phyloP scores from a whole-genome alignment of 2,329 filamentous ascomycete genomes.

The Verruconis gallopava region DNA sequence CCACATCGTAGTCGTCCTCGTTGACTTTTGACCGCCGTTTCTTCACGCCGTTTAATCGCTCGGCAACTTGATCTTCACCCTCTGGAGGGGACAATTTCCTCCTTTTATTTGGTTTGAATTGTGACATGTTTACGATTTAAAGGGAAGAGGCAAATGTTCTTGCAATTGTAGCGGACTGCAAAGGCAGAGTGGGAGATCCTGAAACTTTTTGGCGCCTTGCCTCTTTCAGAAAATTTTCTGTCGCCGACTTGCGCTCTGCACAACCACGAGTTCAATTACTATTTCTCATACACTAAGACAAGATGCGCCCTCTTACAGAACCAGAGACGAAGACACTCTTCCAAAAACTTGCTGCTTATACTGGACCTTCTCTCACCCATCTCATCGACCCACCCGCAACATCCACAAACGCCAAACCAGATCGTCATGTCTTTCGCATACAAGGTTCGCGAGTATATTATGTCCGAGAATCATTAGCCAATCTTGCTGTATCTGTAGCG shows the following conservation, averaged over 20 bases:
- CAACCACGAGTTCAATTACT: constrained; percentile 12
- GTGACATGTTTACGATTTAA: constrained; percentile 22
- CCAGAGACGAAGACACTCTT: constrained; percentile 70
- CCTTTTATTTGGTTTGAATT: constrained; percentile 23
- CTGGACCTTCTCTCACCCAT: constrained; percentile 71
- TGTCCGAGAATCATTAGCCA: constrained; percentile 76
- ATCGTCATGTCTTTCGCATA: too few species aligned
- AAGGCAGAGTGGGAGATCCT: background rate
- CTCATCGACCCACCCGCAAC: constrained; percentile 34
- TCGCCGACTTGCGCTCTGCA: background rate
- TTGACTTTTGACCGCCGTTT: background rate
- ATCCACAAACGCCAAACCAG: too few species aligned
- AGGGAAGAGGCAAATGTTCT: too few species aligned
- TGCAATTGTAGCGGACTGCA: background rate
- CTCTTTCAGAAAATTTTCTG: constrained; percentile 1
- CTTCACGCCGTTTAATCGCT: background rate
- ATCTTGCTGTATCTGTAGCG: constrained; percentile 75
- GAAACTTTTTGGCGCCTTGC: background rate
- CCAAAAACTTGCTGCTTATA: constrained; percentile 88
- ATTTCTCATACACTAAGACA: constrained; percentile 15
- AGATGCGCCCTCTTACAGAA: constrained; percentile 73
- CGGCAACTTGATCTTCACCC: constrained; percentile 11
- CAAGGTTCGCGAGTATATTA: constrained; percentile 83
- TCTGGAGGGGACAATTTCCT: constrained; percentile 24
- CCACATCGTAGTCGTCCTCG: constrained; percentile 59